A percentile compares a stretch with the other conserved stretches of the same genome.
These are phyloP conservation scores for Leccinum brunneo-olivaceum DNA, from an alignment of 1,284 basidiomycete genomes.

Conservation along the genomic window DNA sequence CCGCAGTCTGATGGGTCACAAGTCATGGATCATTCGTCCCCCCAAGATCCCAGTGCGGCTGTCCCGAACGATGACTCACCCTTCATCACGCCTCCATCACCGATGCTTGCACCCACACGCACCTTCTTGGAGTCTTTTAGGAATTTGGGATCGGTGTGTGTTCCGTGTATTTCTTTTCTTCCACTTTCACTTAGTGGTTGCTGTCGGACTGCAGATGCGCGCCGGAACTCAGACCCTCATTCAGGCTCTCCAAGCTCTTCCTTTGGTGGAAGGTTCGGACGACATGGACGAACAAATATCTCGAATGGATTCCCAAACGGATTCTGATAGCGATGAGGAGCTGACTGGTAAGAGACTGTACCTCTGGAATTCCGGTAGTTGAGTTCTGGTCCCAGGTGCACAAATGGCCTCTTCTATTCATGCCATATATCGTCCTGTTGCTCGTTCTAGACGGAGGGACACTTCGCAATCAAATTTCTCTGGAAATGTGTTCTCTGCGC, in stretches of 20 bases:
- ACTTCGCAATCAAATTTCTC: constrained; percentile 26
- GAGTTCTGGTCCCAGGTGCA: constrained; percentile 10
- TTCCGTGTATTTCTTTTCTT: constrained; percentile 1
- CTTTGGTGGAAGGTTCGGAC: constrained; percentile 64
- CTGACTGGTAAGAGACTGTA: constrained; percentile 25
- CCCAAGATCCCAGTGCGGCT: constrained; percentile 12
- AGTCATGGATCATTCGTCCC: constrained; percentile 9
- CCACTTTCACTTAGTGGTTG: constrained; percentile 5
- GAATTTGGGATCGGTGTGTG: constrained; percentile 60
- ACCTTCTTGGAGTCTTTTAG: constrained; percentile 48
- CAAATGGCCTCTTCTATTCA: constrained; percentile 78
- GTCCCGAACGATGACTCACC: constrained; percentile 58
- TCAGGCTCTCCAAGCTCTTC: constrained; percentile 75
- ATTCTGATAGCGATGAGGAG: constrained; percentile 60
- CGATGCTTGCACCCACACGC: constrained; percentile 39
- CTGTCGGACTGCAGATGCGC: constrained; percentile 53
- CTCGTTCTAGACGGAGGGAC: constrained; percentile 49
- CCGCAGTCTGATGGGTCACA: constrained; percentile 14
- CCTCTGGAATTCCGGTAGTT: not conserved
- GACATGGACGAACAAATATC: constrained; percentile 56
- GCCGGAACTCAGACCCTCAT: constrained; percentile 79
- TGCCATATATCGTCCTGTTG: constrained; percentile 76
- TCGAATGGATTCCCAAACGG: constrained; percentile 34
- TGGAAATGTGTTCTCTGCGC: constrained; percentile 21
- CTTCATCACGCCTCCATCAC: constrained; percentile 69